phyloP scores from a whole-genome alignment of 148 eudicot species.

The Camellia japonica region DNA sequence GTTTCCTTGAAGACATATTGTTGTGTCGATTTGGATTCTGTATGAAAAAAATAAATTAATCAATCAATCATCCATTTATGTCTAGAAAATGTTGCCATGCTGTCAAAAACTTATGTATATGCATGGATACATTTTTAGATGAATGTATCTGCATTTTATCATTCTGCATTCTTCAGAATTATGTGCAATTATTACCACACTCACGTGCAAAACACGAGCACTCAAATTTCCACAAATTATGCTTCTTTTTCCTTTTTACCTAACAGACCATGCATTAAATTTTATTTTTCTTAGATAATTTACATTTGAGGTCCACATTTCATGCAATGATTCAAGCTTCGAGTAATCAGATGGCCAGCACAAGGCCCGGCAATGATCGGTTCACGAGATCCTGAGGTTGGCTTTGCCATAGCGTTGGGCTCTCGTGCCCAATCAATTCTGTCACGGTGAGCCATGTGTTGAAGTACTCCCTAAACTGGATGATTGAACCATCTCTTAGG shows the following conservation, averaged over 20 bases:
- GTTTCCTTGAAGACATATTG: background rate
- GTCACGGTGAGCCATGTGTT: slow-evolving; percentile 71
- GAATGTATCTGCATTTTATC: no score
- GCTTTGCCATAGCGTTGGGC: slow-evolving; percentile 67
- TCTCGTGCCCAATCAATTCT: slow-evolving; percentile 31
- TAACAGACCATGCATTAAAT: no score
- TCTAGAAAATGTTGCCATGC: background rate
- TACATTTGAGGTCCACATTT: no score
- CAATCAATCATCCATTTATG: background rate
- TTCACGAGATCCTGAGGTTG: slow-evolving; percentile 38
- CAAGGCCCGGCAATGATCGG: slow-evolving; percentile 71
- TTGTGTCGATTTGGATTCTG: slow-evolving; percentile 1
- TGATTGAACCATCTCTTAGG: slow-evolving; percentile 52
- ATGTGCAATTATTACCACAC: background rate
- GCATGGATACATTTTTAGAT: no score
- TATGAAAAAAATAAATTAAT: background rate
- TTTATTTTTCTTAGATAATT: no score
- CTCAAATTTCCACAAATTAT: background rate
- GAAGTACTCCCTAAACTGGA: slow-evolving; percentile 75
- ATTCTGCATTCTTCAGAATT: no score
- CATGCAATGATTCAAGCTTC: no score
- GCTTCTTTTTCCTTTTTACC: background rate
- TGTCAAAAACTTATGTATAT: no score
- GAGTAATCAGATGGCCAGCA: slow-evolving; percentile 60
- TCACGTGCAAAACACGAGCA: background rate